A percentile compares a stretch with the other conserved stretches of the same genome.
Conservation (phyloP, 169 alveolate species). For the Cryptosporidium sp. region DNA sequence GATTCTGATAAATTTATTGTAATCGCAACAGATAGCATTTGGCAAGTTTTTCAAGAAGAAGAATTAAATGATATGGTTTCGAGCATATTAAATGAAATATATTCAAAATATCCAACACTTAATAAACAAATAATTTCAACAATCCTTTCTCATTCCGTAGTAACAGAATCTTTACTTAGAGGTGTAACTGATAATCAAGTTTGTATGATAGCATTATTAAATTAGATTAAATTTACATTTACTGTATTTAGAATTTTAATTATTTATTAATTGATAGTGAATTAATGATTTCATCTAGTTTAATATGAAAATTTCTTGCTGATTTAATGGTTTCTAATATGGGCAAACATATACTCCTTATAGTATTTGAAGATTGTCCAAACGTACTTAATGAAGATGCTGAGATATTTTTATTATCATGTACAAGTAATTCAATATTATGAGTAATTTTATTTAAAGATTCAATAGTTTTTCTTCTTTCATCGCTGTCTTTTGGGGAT, state of each 20-base stretch:
- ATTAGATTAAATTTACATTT: background rate
- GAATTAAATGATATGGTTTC: constrained; percentile 13
- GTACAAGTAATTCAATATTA: constrained; percentile 63
- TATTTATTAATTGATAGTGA: constrained; percentile 6
- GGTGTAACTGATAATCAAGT: constrained; percentile 58
- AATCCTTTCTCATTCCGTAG: constrained; percentile 28
- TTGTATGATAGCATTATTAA: constrained; percentile 33
- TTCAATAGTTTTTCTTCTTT: constrained; percentile 57
- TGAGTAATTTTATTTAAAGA: constrained; percentile 40
- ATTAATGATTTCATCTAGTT: constrained; percentile 39
- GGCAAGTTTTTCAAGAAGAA: constrained; percentile 63
- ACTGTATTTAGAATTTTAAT: background rate
- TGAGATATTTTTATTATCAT: constrained; percentile 62
- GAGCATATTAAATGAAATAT: constrained; percentile 20
- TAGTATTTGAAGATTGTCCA: constrained; percentile 46
- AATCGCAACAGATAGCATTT: constrained; percentile 55
- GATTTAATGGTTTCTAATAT: constrained; percentile 62
- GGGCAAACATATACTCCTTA: constrained; percentile 44
- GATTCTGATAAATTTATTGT: constrained; percentile 20
- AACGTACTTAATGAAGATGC: constrained; percentile 60
- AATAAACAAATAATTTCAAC: constrained; percentile 53
- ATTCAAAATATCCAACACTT: constrained; percentile 5
- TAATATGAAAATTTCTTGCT: constrained; percentile 44
- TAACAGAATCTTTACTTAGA: constrained; percentile 64
- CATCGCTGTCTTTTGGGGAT: constrained; percentile 42